These are phyloP conservation scores for Penicillium sp. DNA, from an alignment of 2,329 filamentous ascomycete species.

Conservation along the genomic window DNA sequence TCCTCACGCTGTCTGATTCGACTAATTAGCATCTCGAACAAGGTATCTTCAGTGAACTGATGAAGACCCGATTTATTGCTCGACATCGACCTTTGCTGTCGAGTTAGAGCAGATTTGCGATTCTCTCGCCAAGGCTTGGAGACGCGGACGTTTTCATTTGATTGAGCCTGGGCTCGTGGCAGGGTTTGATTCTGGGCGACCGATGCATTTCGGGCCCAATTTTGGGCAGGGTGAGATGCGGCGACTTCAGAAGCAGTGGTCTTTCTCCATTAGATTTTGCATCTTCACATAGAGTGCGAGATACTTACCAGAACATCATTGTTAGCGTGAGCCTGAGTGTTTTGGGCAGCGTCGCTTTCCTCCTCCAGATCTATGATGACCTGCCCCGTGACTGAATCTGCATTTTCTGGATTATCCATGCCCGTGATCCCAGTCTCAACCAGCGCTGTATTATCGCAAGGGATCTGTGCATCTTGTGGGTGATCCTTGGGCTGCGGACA, in stretches of 20 bases:
- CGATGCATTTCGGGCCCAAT: background rate
- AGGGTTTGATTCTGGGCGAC: background rate
- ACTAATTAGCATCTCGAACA: constrained; percentile 39
- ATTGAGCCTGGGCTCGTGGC: background rate
- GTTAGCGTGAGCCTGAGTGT: background rate
- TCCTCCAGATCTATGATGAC: background rate
- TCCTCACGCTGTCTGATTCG: constrained; percentile 39
- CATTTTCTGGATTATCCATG: background rate
- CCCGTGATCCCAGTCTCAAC: background rate
- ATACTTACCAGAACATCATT: background rate
- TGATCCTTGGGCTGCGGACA: background rate
- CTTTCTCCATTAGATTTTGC: background rate
- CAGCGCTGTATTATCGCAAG: background rate
- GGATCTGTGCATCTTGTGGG: background rate
- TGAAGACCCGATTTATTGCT: background rate
- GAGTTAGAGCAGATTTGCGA: background rate
- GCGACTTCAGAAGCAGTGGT: background rate
- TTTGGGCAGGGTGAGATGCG: background rate
- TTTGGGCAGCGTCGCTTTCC: background rate
- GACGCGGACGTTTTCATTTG: constrained; percentile 12
- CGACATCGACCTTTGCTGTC: constrained; percentile 2
- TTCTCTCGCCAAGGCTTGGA: constrained; percentile 17
- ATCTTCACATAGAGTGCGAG: background rate
- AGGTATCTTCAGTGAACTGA: constrained; percentile 35
- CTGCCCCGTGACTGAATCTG: background rate